These are phyloP conservation scores for Leptographium radiaticola DNA, from an alignment of 2,329 filamentous ascomycete species.

Conservation along the genomic window DNA sequence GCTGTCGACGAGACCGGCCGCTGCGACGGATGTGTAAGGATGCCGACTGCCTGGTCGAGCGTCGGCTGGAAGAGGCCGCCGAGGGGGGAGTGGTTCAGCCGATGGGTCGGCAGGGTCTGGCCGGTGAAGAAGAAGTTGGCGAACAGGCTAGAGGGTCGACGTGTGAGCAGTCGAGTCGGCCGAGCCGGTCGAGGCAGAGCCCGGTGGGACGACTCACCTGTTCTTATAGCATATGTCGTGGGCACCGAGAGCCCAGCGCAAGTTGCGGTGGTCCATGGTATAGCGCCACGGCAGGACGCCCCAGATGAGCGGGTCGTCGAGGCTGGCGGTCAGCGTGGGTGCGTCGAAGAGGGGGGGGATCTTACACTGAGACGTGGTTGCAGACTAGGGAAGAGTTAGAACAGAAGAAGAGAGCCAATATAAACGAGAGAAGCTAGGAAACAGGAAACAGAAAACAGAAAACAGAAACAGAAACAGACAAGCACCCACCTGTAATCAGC, in stretches of 20 bases:
- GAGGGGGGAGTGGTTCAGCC: slow-evolving; percentile 59
- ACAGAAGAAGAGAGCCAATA: neutral
- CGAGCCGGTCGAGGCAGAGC: neutral
- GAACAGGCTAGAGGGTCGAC: slow-evolving; percentile 35
- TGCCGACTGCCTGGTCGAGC: slow-evolving; percentile 69
- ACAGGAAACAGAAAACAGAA: too few species aligned
- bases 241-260: slow-evolving; percentile 81
- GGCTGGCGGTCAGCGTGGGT: slow-evolving; percentile 31
- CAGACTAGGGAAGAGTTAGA: slow-evolving; percentile 42
- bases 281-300: slow-evolving; percentile 70
- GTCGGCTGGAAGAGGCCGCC: slow-evolving; percentile 88
- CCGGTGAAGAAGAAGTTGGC: slow-evolving; percentile 77
- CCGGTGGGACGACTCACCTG: slow-evolving; percentile 36
- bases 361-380: slow-evolving; percentile 80
- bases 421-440: too few species aligned
- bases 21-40: slow-evolving; percentile 32
- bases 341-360: slow-evolving; percentile 1
- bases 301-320: slow-evolving; percentile 94
- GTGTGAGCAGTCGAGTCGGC: neutral
- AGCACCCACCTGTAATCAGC: slow-evolving; percentile 60
- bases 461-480: neutral
- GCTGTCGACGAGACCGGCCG: slow-evolving; percentile 1
- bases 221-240: slow-evolving; percentile 94
- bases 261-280: slow-evolving; percentile 56
- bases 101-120: slow-evolving; percentile 83